phyloP scores from a whole-genome alignment of 2,329 filamentous ascomycete species.

The Diatrype stigma region DNA sequence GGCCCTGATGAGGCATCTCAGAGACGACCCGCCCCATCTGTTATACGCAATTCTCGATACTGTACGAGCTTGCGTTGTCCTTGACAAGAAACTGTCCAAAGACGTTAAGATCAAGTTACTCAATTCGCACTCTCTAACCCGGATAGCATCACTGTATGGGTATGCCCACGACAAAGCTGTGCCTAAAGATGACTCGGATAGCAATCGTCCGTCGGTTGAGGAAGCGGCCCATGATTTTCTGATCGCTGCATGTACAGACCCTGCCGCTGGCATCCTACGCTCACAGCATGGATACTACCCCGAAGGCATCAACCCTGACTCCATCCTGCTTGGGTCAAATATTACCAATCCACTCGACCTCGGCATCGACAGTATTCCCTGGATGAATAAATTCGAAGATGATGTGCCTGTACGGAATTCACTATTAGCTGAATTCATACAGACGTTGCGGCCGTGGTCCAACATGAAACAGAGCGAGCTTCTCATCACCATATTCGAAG shows the following conservation, averaged over 20 bases:
- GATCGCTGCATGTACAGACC: slow-evolving; percentile 67
- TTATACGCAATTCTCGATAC: slow-evolving; percentile 70
- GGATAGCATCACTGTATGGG: slow-evolving; percentile 68
- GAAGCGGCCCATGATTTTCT: slow-evolving; percentile 73
- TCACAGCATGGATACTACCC: slow-evolving; percentile 83
- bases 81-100: slow-evolving; percentile 69
- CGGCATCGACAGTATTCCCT: slow-evolving; percentile 65
- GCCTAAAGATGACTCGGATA: slow-evolving; percentile 35
- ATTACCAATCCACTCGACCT: slow-evolving; percentile 52
- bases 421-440: slow-evolving; percentile 72
- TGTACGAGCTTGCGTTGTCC: slow-evolving; percentile 66
- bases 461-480: slow-evolving; percentile 78
- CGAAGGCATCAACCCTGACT: slow-evolving; percentile 56
- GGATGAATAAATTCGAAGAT: slow-evolving; percentile 63
- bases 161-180: slow-evolving; percentile 44
- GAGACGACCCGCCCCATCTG: slow-evolving; percentile 71
- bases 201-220: slow-evolving; percentile 48
- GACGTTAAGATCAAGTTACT: slow-evolving; percentile 72
- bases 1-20: slow-evolving; percentile 70
- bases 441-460: slow-evolving; percentile 77
- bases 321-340: slow-evolving; percentile 32
- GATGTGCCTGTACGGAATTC: slow-evolving; percentile 74
- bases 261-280: slow-evolving; percentile 69
- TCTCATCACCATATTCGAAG: slow-evolving; percentile 71
- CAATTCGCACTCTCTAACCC: slow-evolving; percentile 67